Conservation (phyloP, 2,329 filamentous ascomycete species). For the Colletotrichum tamarilloi region DNA sequence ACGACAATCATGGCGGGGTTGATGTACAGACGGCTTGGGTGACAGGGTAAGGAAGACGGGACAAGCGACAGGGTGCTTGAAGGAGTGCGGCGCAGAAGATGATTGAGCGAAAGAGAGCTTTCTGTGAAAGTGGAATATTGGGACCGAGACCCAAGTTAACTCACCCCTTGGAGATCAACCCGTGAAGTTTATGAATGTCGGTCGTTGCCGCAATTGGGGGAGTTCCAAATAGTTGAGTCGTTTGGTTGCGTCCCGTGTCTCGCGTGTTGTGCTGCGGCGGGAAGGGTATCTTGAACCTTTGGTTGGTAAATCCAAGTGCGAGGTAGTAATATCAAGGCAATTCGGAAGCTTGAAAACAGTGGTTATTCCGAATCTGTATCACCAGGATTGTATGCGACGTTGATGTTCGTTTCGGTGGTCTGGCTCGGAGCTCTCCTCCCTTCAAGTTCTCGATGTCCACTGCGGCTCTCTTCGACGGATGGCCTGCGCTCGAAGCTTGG, state of each 20-base stretch:
- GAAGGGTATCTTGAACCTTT: not conserved
- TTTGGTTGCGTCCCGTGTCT: not conserved
- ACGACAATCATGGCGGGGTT: constrained; percentile 51
- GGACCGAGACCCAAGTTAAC: constrained; percentile 10
- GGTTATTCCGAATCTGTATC: not conserved
- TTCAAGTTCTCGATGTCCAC: constrained; percentile 39
- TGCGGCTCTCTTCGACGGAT: constrained; percentile 42
- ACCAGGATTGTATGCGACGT: not conserved
- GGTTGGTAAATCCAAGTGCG: not conserved
- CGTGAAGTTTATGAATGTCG: not conserved
- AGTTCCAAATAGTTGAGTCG: not conserved
- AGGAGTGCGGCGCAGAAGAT: constrained; percentile 42
- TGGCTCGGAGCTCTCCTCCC: not conserved
- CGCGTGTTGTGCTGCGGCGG: not conserved
- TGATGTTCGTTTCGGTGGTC: not conserved
- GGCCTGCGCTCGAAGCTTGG: constrained; percentile 44
- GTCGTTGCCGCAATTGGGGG: no score
- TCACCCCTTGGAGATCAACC: not conserved
- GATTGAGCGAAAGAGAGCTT: not conserved
- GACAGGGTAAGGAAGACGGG: constrained; percentile 16
- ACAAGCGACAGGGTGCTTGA: constrained; percentile 43
- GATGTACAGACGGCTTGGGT: constrained; percentile 43
- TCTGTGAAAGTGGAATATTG: not conserved
- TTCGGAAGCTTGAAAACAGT: not conserved
- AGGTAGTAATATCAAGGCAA: not conserved